Percentiles rank a stretch among this genome's conserved stretches.
phyloP scores from a whole-genome alignment of 352 stramenopile genomes.

The Globisporangium orthogonon region DNA sequence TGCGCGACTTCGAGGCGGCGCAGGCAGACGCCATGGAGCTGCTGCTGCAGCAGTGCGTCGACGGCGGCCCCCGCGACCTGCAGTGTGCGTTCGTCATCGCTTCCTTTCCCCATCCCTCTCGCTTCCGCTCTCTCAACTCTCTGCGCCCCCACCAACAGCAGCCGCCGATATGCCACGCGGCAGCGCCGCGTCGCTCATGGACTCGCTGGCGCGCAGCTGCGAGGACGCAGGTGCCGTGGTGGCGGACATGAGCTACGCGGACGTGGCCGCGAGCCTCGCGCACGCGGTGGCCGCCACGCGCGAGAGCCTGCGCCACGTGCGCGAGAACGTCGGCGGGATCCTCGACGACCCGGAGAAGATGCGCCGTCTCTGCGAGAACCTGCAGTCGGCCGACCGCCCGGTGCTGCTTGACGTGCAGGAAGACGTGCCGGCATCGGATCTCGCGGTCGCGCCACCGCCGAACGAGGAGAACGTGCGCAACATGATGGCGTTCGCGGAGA shows the following conservation, averaged over 20 bases:
- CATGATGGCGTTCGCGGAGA: slow-evolving; percentile 69
- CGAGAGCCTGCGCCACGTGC: slow-evolving; percentile 53
- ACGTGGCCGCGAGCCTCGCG: slow-evolving; percentile 47
- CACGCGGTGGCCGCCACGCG: slow-evolving; percentile 54
- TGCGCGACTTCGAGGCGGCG: slow-evolving; percentile 34
- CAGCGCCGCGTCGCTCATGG: slow-evolving; percentile 43
- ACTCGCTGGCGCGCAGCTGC: slow-evolving; percentile 59
- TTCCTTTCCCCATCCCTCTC: not conserved
- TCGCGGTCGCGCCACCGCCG: slow-evolving; percentile 15
- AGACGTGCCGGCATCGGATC: not conserved
- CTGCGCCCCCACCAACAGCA: too few relatives aligned
- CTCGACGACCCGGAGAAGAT: slow-evolving; percentile 61
- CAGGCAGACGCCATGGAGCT: slow-evolving; percentile 53
- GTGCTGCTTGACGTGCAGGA: slow-evolving; percentile 21
- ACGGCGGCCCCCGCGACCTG: slow-evolving; percentile 5
- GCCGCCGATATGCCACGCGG: not conserved
- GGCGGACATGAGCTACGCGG: slow-evolving; percentile 37
- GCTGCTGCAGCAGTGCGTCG: slow-evolving; percentile 45
- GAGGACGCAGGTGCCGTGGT: slow-evolving; percentile 50
- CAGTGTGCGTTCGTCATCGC: not conserved
- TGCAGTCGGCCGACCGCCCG: slow-evolving; percentile 42
- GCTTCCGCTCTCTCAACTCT: too few relatives aligned
- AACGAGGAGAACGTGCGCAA: slow-evolving; percentile 70
- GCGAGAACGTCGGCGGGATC: slow-evolving; percentile 46
- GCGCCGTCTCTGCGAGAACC: slow-evolving; percentile 42